phyloP scores from a whole-genome alignment of 2,329 filamentous ascomycete species.

The Nothophoma quercina region DNA sequence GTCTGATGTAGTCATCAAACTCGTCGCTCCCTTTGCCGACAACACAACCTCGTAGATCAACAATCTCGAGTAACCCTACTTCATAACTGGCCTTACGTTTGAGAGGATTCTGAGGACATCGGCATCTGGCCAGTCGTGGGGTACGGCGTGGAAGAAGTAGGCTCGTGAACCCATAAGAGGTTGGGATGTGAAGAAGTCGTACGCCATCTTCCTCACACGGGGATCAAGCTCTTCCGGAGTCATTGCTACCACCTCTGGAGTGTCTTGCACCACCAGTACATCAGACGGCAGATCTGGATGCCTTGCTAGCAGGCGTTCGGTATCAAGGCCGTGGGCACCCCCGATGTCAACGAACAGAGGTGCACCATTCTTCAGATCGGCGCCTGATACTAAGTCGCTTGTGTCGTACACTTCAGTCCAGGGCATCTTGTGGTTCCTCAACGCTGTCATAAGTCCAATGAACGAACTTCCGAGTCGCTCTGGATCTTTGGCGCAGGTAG shows the following conservation, averaged over 20 bases:
- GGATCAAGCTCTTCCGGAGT: slow-evolving; percentile 5
- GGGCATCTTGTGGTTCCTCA: slow-evolving; percentile 14
- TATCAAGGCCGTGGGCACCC: slow-evolving; percentile 16
- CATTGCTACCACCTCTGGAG: slow-evolving; percentile 9
- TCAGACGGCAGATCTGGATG: slow-evolving; percentile 10
- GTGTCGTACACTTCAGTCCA: slow-evolving; percentile 22
- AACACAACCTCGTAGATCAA: slow-evolving; percentile 20
- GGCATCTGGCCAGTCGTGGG: slow-evolving; percentile 50
- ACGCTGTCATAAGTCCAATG: slow-evolving; percentile 12
- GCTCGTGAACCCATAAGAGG: slow-evolving; percentile 33
- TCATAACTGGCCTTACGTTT: slow-evolving; percentile 21
- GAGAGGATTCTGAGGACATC: slow-evolving; percentile 20
- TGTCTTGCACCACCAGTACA: slow-evolving; percentile 14
- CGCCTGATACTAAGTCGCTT: slow-evolving; percentile 1
- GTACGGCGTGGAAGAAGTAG: slow-evolving; percentile 48
- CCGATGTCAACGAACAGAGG: slow-evolving; percentile 18
- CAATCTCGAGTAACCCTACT: slow-evolving; percentile 16
- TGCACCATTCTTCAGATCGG: not conserved
- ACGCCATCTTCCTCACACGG: slow-evolving; percentile 6
- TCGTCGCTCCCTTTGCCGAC: slow-evolving; percentile 10
- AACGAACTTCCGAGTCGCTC: slow-evolving; percentile 10
- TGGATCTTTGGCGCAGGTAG: slow-evolving; percentile 12
- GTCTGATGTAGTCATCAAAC: slow-evolving; percentile 16
- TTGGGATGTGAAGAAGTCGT: slow-evolving; percentile 42
- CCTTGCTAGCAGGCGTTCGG: not conserved